These are phyloP conservation scores for Tetragonia tetragonoides DNA, from an alignment of 148 eudicot genomes.

Conservation along the genomic window DNA sequence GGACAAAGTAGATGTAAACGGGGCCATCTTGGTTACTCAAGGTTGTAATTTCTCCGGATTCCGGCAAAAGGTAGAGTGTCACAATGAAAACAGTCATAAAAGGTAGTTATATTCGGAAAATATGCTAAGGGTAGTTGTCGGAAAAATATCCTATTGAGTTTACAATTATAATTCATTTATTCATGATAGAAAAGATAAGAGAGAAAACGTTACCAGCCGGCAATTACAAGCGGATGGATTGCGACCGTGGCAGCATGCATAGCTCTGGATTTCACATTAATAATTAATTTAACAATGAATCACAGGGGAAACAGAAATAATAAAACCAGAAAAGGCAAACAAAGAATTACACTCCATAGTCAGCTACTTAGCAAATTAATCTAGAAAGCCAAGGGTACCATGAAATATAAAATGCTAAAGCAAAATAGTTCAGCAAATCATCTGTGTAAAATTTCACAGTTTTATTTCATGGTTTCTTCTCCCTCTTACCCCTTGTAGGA, in stretches of 20 bases:
- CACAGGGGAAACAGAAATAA: background rate
- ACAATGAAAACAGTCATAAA: too few species aligned
- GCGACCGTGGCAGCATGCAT: slow-evolving; percentile 84
- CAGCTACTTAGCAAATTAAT: background rate
- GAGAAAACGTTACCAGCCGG: slow-evolving; percentile 78
- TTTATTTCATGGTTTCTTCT: background rate
- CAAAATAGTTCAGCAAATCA: background rate
- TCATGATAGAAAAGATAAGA: background rate
- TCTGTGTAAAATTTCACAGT: background rate
- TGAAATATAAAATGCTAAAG: background rate
- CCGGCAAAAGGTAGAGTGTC: too few species aligned
- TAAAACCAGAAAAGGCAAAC: background rate
- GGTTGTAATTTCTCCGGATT: too few species aligned
- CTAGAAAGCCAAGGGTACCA: background rate
- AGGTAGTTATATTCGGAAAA: too few species aligned
- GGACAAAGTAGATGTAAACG: too few species aligned
- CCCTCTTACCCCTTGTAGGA: background rate
- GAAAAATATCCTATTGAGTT: too few species aligned
- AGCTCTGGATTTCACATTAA: slow-evolving; percentile 47
- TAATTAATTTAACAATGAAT: background rate
- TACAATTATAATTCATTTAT: background rate
- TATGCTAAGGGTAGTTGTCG: too few species aligned
- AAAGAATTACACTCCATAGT: background rate
- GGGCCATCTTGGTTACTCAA: too few species aligned
- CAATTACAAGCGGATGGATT: slow-evolving; percentile 93